Base-by-base conservation (phyloP, 1,139 yeast species). In the Lodderomyces jiufengensis region DNA sequence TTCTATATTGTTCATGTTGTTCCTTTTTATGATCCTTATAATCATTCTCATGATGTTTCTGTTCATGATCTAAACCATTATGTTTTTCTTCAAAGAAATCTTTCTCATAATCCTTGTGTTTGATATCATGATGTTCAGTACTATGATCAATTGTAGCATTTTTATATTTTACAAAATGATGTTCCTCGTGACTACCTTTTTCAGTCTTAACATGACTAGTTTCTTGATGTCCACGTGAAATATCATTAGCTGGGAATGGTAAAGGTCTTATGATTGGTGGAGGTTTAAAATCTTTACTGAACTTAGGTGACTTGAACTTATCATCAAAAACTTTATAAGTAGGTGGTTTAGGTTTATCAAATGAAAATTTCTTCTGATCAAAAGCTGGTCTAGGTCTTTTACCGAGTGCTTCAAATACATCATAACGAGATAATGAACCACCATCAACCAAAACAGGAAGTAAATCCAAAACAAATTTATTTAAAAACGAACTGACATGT, bases 401-500 rank as follows among this genome's bases (percentile, higher is more conserved):
- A n/a, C n/a, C n/a, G n/a, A n/a, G n/a, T 11, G 12, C 10, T 20
- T 21, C 15, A 20, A 28, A 20, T 4, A 28, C 31, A 20, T 28
- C 31, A 10, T 12, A 28, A 10, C 31, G 24, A 12, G 24, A 3
- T 20, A 28, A 20, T 20, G 9, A 18, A 8, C 42, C 42, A 27
- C 24, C 22, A 16, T 35, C 37, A 12, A 57, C 35, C 32, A 60
- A 48, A 31, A 45, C 50, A 3, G 65, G 63, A 27, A 60, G 40
- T 30, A 60, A 40, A 33, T 62, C 66, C 12, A 49, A 39, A 5
- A 56, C 43, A 26, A 63, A 50, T 31, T 55, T 51, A 22, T 55
- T 46, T 24, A 57, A 44, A 1, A 68, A 67, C 9, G 42, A 38
- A 41, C 67, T 51, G 2, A 63, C 55, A 24, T 55, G 61, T 2